These are phyloP conservation scores for Ogataea wickerhamii DNA, from an alignment of 805 yeast genomes.

Conservation along the genomic window DNA sequence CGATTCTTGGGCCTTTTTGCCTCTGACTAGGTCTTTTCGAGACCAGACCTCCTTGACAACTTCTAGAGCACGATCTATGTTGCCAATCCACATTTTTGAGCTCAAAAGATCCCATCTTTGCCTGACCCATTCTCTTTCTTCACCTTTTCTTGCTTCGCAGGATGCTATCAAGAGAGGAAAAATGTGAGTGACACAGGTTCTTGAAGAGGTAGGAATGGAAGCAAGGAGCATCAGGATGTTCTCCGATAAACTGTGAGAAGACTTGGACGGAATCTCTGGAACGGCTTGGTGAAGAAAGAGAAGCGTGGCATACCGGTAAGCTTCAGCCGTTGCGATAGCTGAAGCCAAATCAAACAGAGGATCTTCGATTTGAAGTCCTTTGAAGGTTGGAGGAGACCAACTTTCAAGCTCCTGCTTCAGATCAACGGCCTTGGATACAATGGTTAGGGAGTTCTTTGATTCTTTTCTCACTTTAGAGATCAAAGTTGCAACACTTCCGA, in stretches of 20 bases:
- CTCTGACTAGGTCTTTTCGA: slow-evolving; percentile 47
- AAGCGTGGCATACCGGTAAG: slow-evolving; percentile 58
- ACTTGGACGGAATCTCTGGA: slow-evolving; percentile 58
- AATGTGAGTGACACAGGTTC: slow-evolving; percentile 56
- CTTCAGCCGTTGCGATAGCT: slow-evolving; percentile 67
- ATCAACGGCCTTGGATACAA: slow-evolving; percentile 53
- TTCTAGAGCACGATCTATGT: slow-evolving; percentile 60
- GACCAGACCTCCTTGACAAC: slow-evolving; percentile 73
- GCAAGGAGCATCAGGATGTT: slow-evolving; percentile 58
- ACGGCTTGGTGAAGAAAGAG: slow-evolving; percentile 66
- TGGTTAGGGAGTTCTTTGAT: slow-evolving; percentile 40
- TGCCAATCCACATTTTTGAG: slow-evolving; percentile 60
- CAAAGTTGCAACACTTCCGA: slow-evolving; percentile 59
- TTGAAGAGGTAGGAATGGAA: slow-evolving; percentile 56
- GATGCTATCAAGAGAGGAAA: slow-evolving; percentile 63
- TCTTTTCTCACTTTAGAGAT: slow-evolving; percentile 44
- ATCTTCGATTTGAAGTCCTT: slow-evolving; percentile 37
- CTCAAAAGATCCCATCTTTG: slow-evolving; percentile 54
- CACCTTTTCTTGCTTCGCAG: slow-evolving; percentile 58
- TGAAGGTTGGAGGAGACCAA: slow-evolving; percentile 51
- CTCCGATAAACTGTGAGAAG: slow-evolving; percentile 55
- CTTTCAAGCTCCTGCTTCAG: slow-evolving; percentile 48
- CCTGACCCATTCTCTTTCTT: slow-evolving; percentile 60
- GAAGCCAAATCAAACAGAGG: slow-evolving; percentile 54
- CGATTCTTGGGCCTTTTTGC: slow-evolving; percentile 21